A percentile compares a stretch with the other conserved stretches of the same genome.
phyloP scores from a whole-genome alignment of 176 grass and related monocot species.

The Saccharum officinarum region DNA sequence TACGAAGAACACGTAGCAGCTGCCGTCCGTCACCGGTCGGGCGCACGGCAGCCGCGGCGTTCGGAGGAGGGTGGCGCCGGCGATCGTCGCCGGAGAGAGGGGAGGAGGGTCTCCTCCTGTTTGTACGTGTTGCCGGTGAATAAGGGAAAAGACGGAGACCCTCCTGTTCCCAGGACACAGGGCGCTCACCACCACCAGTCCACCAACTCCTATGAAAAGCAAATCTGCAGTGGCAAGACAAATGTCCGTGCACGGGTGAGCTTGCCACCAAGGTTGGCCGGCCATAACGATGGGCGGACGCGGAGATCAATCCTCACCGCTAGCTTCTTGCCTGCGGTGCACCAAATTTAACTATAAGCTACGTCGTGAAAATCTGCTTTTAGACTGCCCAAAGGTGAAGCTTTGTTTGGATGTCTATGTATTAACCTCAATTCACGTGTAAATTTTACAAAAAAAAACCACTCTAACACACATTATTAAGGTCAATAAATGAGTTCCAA shows the following conservation, averaged over 20 bases:
- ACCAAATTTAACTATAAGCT: slow-evolving; percentile 12
- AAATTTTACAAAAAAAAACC: too few relatives aligned
- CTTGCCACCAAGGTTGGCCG: neutral
- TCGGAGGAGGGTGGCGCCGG: slow-evolving; percentile 17
- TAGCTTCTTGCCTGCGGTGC: neutral
- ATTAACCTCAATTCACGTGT: too few relatives aligned
- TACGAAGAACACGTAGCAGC: neutral
- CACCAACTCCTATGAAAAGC: slow-evolving; percentile 15
- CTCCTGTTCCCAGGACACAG: neutral
- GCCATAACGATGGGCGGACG: neutral
- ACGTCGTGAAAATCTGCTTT: neutral
- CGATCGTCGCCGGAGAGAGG: neutral
- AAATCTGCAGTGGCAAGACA: neutral
- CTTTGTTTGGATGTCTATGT: too few relatives aligned
- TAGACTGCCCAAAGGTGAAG: neutral
- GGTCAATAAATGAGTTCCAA: too few relatives aligned
- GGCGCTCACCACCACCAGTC: neutral
- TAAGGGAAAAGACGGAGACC: neutral
- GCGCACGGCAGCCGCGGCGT: neutral
- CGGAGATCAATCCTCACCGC: slow-evolving; percentile 26
- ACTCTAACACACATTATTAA: too few relatives aligned
- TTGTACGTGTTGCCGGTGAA: neutral
- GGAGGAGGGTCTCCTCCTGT: slow-evolving; percentile 8
- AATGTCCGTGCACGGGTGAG: neutral
- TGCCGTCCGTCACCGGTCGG: neutral